Evolutionary conservation across 306 rosid genomes (phyloP).

Genomic region (Fragaria vesca): DNA sequence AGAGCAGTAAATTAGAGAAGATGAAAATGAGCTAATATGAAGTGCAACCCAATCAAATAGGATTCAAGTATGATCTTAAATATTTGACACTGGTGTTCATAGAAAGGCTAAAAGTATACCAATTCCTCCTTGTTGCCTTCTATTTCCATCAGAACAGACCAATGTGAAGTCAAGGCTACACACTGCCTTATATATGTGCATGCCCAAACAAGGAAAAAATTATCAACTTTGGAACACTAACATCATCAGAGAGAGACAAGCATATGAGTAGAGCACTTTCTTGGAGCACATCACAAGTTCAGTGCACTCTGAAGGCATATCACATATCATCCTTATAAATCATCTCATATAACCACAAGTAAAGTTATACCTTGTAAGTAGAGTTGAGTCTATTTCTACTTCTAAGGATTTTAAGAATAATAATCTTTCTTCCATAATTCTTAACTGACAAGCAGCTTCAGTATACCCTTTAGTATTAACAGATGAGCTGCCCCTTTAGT

Average conservation of each 20-base stretch:
- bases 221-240: not conserved
- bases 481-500: no score
- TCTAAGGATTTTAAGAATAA: no score
- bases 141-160: not conserved
- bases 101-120: not conserved
- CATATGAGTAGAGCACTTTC: not conserved
- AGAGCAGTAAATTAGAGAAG: not conserved
- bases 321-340: slow-evolving; percentile 1
- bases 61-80: not conserved
- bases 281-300: not conserved
- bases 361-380: no score
- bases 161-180: not conserved
- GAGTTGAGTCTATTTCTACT: no score
- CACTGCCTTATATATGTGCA: not conserved
- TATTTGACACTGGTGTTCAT: not conserved
- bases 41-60: not conserved
- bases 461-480: no score
- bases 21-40: not conserved
- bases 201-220: not conserved
- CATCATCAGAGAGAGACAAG: not conserved
- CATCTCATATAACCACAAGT: not conserved
- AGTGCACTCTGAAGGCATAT: not conserved
- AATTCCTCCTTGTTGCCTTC: not conserved
- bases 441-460: no score
- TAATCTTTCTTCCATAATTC: no score